A percentile compares a stretch with the other conserved stretches of the same genome.
Evolutionary conservation across 768 basidiomycete genomes (phyloP).

Genomic region (Lentinula aciculospora): DNA sequence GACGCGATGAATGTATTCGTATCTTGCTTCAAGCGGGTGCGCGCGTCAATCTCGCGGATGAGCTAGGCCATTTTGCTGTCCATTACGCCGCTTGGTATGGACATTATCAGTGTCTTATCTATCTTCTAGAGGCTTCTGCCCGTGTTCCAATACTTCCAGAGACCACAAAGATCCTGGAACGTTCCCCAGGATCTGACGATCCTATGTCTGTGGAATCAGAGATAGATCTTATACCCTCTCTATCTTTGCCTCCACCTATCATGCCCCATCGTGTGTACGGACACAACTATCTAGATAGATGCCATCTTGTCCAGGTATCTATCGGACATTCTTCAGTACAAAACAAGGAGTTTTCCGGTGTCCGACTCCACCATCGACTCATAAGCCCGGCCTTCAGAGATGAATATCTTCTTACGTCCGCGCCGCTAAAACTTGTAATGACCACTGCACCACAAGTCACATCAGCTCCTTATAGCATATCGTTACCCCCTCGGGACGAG

Average conservation of each 20-base stretch:
- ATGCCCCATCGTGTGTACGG: conserved; percentile 98
- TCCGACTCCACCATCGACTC: conserved; percentile 71
- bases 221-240: conserved; percentile 86
- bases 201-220: conserved; percentile 50
- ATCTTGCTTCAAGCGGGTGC: conserved; percentile 79
- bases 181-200: conserved; percentile 35
- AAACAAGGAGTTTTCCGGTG: conserved; percentile 30
- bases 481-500: conserved; percentile 72
- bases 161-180: conserved; percentile 17
- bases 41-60: conserved; percentile 73
- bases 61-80: conserved; percentile 76
- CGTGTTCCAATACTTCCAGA: conserved; percentile 21
- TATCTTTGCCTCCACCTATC: conserved; percentile 96
- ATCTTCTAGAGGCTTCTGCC: conserved; percentile 46
- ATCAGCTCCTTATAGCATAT: conserved; percentile 86
- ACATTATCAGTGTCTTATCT: conserved; percentile 60
- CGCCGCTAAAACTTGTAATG: conserved; percentile 93
- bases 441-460: conserved; percentile 80
- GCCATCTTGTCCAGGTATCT: conserved; percentile 79
- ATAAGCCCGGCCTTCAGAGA: conserved; percentile 65
- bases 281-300: conserved; percentile 89
- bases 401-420: conserved; percentile 62
- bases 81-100: conserved; percentile 99
- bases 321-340: conserved; percentile 61
- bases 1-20: conserved; percentile 65